Base-by-base conservation (phyloP, 1,284 basidiomycete species). In the Ceratobasidium theobromae region DNA sequence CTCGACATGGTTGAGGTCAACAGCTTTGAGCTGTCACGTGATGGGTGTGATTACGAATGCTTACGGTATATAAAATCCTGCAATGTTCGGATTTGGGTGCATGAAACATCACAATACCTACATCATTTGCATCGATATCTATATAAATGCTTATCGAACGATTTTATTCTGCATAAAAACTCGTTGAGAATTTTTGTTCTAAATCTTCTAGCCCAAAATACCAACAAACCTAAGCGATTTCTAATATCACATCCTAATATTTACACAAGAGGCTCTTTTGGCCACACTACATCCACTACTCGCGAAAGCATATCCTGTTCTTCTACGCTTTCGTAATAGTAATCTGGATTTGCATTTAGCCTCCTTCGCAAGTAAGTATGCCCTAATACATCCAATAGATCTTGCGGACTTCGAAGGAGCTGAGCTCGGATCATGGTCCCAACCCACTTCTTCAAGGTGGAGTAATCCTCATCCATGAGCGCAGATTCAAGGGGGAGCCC, bases 401-500 rank as follows among this genome's bases (percentile, higher is more conserved):
- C 86, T 71, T 93, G 85, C 72, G 83, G 86, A 52, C 81, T 76
- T 45, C 78, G 71, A 69, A 86, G 78, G 11, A 73, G 71, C 2
- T 78, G 77, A 18, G 76, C 75, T 68, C 71, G 74, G 68, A 77
- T 76, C 71, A 77, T 76, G 11, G 75, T 74, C 64, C 73, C 75
- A 69, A 84, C 80, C 88, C 88, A 91, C 12, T 70, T 71, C 49
- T 75, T 75, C 66, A 92, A 73, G 32, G 78, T 75, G 4, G 78
- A 75, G 14, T 51, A 69, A 9, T 62, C 69, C 25, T 81, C 80
- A 62, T 86, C 84, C 38, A 86, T 77, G 14, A 98, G 76, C 27
- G 80, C 79, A 1, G 95, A 98, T 77, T 98, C 96, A 27, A 98
- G 79, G 0, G 94, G 92, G 21, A 97, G 79, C 5, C 97, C 97